Conservation (phyloP, 2,329 filamentous ascomycete genomes). For the Ceratocystis variospora region DNA sequence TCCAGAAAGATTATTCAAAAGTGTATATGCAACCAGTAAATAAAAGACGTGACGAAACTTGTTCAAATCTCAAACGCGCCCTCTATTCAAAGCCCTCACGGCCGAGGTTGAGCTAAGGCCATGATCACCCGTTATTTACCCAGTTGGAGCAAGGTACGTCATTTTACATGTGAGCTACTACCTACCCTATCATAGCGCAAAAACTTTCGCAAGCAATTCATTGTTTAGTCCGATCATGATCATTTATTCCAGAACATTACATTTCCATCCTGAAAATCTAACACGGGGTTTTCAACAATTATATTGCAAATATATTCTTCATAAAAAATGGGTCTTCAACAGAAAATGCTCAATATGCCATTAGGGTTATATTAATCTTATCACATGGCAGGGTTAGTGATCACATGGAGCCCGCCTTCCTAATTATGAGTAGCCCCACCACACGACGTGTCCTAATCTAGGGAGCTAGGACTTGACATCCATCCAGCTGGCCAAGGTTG, state of each 20-base stretch:
- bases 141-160: background rate
- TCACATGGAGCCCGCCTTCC: background rate
- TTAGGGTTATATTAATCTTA: background rate
- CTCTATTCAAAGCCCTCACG: background rate
- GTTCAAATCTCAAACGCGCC: background rate
- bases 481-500: background rate
- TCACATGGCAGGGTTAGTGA: background rate
- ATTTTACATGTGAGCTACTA: background rate
- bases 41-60: background rate
- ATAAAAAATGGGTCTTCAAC: too few relatives aligned
- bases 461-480: background rate
- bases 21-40: background rate
- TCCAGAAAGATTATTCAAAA: background rate
- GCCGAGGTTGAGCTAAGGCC: background rate
- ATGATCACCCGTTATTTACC: slow-evolving; percentile 7
- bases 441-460: slow-evolving; percentile 18
- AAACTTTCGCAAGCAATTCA: background rate
- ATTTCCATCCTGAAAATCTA: background rate
- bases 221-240: background rate
- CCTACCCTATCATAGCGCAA: background rate
- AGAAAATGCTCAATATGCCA: too few relatives aligned
- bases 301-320: too few relatives aligned
- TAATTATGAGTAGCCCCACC: slow-evolving; percentile 1
- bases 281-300: background rate
- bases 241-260: background rate